Evolutionary conservation across 768 basidiomycete genomes (phyloP).

Genomic region (Cystofilobasidium macerans): DNA sequence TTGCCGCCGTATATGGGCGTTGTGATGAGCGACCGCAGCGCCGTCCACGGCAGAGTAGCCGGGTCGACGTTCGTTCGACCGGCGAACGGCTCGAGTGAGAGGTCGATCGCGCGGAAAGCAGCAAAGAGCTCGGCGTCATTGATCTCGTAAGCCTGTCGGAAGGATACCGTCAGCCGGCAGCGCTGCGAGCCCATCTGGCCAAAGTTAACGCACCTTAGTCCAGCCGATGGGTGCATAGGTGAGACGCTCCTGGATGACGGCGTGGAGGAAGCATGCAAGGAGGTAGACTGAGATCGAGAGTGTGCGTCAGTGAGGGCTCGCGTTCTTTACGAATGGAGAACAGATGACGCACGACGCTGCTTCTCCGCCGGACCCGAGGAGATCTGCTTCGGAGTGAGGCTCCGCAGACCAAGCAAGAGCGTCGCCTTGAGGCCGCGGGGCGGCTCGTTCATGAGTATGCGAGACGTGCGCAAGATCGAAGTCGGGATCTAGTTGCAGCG

Average conservation of each 20-base stretch:
- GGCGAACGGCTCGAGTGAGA: constrained; percentile 68
- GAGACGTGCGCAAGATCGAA: constrained; percentile 92
- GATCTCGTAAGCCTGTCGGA: constrained; percentile 66
- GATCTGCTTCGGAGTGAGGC: constrained; percentile 55
- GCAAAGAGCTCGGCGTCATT: constrained; percentile 97
- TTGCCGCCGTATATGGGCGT: constrained; percentile 66
- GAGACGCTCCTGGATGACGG: constrained; percentile 88
- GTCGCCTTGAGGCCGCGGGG: constrained; percentile 95
- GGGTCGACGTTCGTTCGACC: constrained; percentile 88
- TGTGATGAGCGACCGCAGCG: constrained; percentile 82
- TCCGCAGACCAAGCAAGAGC: constrained; percentile 68
- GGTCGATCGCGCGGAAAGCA: constrained; percentile 81
- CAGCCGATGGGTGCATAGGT: constrained; percentile 93
- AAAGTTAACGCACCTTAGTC: constrained; percentile 51
- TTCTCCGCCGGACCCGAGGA: constrained; percentile 85
- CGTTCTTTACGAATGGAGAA: background rate
- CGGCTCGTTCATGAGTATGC: constrained; percentile 97
- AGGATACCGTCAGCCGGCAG: too few relatives aligned
- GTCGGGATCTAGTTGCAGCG: constrained; percentile 51
- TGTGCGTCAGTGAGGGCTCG: too few relatives aligned
- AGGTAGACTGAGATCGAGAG: constrained; percentile 40
- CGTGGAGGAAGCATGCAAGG: constrained; percentile 91
- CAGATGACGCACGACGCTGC: constrained; percentile 71
- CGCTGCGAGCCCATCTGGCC: too few relatives aligned
- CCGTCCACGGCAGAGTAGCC: constrained; percentile 83